Base-by-base conservation (phyloP, 1,284 basidiomycete species). In the Leccinum griseonigrum region DNA sequence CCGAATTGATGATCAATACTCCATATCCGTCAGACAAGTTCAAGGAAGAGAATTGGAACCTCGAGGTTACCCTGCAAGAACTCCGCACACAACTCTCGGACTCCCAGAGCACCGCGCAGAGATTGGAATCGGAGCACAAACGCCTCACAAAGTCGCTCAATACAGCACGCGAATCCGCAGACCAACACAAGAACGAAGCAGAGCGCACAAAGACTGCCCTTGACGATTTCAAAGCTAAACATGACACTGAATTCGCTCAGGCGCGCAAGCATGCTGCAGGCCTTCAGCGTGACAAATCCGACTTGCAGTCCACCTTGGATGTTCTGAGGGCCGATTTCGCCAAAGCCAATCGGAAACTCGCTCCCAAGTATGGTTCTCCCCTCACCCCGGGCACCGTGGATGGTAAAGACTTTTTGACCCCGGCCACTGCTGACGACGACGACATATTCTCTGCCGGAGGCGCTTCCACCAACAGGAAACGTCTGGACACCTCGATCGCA, bases 1-100 rank as follows among this genome's bases (percentile, higher is more conserved):
- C 46, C 46, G 6, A 48, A 48, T 22, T 46, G 43, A 3, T 22
- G 18, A 18, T 54, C 56, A 14, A 67, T n/a, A 26, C 4, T n/a
- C 52, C 38, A 54, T 54, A 29, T 52, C 59, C 4, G 54, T 59
- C 68, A 82, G 87, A 91, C 73, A 93, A 94, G 63, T 96, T 89
- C 85, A 96, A 95, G 79, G 95, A 98, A 76, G 95, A 97, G 78
- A 98, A 97, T 75, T 98, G 97, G 97, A 96, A 98, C 73, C 88
- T 98, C 65, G 95, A 98, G 79, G 93, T 98, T 54, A 85, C 85
- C 26, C 82, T 95, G 32, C 96, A 99, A 74, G 95, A 98, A 65
- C 82, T 97, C 28, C 88, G 90, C 48, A 78, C 86, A 1, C 85
- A 92, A 67, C 81, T 92, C 46, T 73, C 83, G 46, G 87, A 92